Evolutionary conservation across 1,284 basidiomycete genomes (phyloP).

Genomic region (Grifola frondosa): DNA sequence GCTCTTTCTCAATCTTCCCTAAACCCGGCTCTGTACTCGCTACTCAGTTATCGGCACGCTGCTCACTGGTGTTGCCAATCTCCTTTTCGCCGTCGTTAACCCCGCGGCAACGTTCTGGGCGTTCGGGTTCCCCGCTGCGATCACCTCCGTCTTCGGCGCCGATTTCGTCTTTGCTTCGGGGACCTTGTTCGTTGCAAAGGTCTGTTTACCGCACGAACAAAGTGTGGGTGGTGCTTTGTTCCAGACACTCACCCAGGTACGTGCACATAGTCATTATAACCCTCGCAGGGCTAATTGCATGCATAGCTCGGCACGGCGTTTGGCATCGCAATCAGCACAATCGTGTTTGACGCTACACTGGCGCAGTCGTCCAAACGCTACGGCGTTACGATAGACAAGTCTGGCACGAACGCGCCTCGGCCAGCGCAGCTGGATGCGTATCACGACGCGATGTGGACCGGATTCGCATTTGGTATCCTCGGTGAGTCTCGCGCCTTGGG

Average conservation of each 20-base stretch:
- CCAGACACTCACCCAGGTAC: conserved; percentile 72
- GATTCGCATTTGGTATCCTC: conserved; percentile 57
- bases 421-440: conserved; percentile 50
- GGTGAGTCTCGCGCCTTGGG: conserved; percentile 35
- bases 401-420: conserved; percentile 35
- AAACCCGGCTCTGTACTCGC: not conserved
- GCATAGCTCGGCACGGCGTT: conserved; percentile 75
- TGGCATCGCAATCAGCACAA: conserved; percentile 73
- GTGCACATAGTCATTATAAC: conserved; percentile 11
- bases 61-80: conserved; percentile 60
- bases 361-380: conserved; percentile 28
- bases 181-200: conserved; percentile 73
- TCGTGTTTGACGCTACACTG: conserved; percentile 64
- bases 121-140: conserved; percentile 77
- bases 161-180: conserved; percentile 80
- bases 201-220: conserved; percentile 75
- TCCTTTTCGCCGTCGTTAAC: conserved; percentile 74
- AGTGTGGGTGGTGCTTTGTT: conserved; percentile 76
- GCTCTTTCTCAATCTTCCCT: not conserved
- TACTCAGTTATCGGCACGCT: conserved; percentile 52
- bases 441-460: conserved; percentile 62
- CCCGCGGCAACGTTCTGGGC: conserved; percentile 72
- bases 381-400: conserved; percentile 31
- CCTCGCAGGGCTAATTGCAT: conserved; percentile 25
- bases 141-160: conserved; percentile 71